These are phyloP conservation scores for Phytophthora aleatoria DNA, from an alignment of 352 stramenopile species.

Conservation along the genomic window DNA sequence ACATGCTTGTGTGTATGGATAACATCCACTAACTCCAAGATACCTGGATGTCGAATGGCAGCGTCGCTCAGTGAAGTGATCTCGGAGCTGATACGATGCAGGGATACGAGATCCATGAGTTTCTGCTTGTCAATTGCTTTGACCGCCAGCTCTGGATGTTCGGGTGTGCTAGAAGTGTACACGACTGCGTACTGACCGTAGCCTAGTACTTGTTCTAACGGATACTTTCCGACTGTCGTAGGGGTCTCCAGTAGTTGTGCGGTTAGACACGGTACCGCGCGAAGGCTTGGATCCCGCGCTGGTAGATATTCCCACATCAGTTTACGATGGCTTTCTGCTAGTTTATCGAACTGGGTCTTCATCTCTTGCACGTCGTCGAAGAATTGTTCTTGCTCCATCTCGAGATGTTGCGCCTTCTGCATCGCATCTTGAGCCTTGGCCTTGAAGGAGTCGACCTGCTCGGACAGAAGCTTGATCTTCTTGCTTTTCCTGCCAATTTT, in stretches of 20 bases:
- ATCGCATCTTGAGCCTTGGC: conserved; percentile 46
- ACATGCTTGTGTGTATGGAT: conserved; percentile 80
- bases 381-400: conserved; percentile 88
- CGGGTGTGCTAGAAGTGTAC: conserved; percentile 43
- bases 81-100: conserved; percentile 83
- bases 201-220: conserved; percentile 70
- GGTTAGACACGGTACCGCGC: conserved; percentile 54
- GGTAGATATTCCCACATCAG: conserved; percentile 85
- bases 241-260: conserved; percentile 56
- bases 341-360: conserved; percentile 74
- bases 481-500: conserved; percentile 50
- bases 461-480: conserved; percentile 51
- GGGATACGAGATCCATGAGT: conserved; percentile 68
- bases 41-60: conserved; percentile 57
- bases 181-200: conserved; percentile 88
- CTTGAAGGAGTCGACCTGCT: conserved; percentile 48
- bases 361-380: conserved; percentile 76
- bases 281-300: conserved; percentile 51
- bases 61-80: conserved; percentile 75
- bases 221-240: conserved; percentile 65
- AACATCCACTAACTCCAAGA: conserved; percentile 73
- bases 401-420: conserved; percentile 75
- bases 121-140: conserved; percentile 90
- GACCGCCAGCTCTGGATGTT: conserved; percentile 52
- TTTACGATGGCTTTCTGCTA: conserved; percentile 59